phyloP scores from a whole-genome alignment of 2,329 filamentous ascomycete genomes.

The Cytospora schulzeri region DNA sequence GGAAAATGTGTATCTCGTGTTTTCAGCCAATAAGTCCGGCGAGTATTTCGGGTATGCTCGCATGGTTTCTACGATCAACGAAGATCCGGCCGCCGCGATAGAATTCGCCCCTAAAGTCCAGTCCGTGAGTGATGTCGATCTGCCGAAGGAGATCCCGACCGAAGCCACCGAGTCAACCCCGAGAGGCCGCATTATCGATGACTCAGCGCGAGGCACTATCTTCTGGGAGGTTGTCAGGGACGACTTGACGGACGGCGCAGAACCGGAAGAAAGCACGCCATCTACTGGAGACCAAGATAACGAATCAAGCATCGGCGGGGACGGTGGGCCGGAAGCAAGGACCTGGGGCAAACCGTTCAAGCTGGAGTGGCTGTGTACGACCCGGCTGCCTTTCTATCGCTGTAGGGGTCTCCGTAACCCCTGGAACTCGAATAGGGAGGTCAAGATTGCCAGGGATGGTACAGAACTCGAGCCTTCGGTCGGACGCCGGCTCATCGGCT shows the following conservation, averaged over 20 bases:
- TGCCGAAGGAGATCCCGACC: conserved; percentile 79
- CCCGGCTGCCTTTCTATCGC: conserved; percentile 81
- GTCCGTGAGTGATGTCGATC: conserved; percentile 60
- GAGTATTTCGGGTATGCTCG: conserved; percentile 95
- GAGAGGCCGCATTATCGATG: conserved; percentile 85
- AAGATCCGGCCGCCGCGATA: conserved; percentile 70
- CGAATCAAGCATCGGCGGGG: conserved; percentile 39
- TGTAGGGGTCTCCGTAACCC: conserved; percentile 86
- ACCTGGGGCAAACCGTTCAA: conserved; percentile 90
- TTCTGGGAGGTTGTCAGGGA: conserved; percentile 84
- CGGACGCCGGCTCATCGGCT: conserved; percentile 72
- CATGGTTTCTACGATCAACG: conserved; percentile 82
- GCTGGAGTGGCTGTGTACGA: conserved; percentile 86
- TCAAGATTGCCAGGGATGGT: conserved; percentile 93
- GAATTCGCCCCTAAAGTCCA: conserved; percentile 70
- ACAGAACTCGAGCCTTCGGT: conserved; percentile 87
- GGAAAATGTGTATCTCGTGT: conserved; percentile 87
- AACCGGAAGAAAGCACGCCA: conserved; percentile 48
- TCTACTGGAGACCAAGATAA: conserved; percentile 48
- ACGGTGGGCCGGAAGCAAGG: conserved; percentile 53
- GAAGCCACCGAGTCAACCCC: conserved; percentile 77
- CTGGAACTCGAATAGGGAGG: conserved; percentile 93
- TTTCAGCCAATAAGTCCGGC: conserved; percentile 95
- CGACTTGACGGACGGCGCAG: conserved; percentile 38
- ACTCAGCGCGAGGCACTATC: conserved; percentile 90